Base-by-base conservation (phyloP, 179 eudicot species). In the Beta lomatogona region DNA sequence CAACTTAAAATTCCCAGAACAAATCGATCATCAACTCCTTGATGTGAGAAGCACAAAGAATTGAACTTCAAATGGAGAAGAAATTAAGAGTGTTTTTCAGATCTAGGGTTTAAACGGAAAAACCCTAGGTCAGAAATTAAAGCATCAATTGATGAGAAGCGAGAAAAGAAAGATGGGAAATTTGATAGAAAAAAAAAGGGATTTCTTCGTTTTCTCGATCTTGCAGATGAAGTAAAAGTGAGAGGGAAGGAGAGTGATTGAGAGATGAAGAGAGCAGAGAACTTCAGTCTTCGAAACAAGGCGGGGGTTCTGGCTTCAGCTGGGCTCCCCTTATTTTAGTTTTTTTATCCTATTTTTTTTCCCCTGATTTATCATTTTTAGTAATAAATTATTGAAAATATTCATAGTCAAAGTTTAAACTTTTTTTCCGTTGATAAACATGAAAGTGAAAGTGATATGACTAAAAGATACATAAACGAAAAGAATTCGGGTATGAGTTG, bases 21-120 rank as follows among this genome's bases (percentile, higher is more conserved):
- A 77, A 4, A 21, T 36, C 69, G 53, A 36, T 45, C 59, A 79
- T 45, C 45, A 59, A 45, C 48, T 59, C 48, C 50, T 15, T 41
- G 53, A 44, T 10, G 4, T 22, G 50, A 79, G 50, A 71, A 36
- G 21, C 13, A 41, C 7, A 9, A 28, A 45, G 48, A 44, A 60
- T 45, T 46, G 18, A 75, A 10, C 3, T 41, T 61, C 10, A 71
- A 48, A 71, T 19, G 3, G 41, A 36, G 65, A 31, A 4, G 41
- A 66, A 73, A 11, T 36, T 46, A 25, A 21, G 1, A 52, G 28
- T 25, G 28, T 48, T 53, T n/a, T 50, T 53, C 50, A 80, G 77
- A 80, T 73, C 82, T 80, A 80, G 78, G 82, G 82, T 80, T 80
- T 50, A 60, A 31, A 50, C 3, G 54, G 50, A 69, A 79, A 59